Evolutionary conservation across 352 stramenopile genomes (phyloP).

Genomic region (Globisporangium ultimum): DNA sequence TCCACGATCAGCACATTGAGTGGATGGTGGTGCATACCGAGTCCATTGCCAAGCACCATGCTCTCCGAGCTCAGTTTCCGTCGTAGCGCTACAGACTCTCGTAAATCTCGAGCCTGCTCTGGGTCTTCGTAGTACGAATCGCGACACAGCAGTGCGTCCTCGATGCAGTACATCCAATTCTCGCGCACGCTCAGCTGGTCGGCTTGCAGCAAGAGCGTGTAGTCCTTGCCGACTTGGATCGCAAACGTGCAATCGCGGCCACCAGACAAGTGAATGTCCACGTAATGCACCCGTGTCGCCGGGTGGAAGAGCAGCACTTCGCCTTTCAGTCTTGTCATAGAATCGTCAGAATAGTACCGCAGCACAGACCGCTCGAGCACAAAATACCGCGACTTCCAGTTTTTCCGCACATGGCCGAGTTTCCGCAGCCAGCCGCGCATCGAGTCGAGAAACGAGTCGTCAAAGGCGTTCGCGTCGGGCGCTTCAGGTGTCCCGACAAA

Average conservation of each 20-base stretch:
- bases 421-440: slow-evolving; percentile 74
- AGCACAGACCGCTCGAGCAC: slow-evolving; percentile 66
- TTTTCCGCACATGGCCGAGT: slow-evolving; percentile 67
- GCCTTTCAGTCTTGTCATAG: slow-evolving; percentile 51
- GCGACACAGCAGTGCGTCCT: slow-evolving; percentile 68
- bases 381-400: slow-evolving; percentile 78
- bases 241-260: slow-evolving; percentile 59
- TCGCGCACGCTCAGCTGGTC: slow-evolving; percentile 54
- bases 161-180: slow-evolving; percentile 80
- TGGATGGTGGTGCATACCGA: slow-evolving; percentile 23
- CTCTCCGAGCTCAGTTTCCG: slow-evolving; percentile 55
- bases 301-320: slow-evolving; percentile 80
- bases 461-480: slow-evolving; percentile 32
- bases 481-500: not conserved
- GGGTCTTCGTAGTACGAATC: slow-evolving; percentile 58
- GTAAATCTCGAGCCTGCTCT: slow-evolving; percentile 37
- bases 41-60: slow-evolving; percentile 26
- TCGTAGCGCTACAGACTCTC: slow-evolving; percentile 51
- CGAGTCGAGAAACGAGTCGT: slow-evolving; percentile 66
- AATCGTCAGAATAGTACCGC: slow-evolving; percentile 61
- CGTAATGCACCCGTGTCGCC: slow-evolving; percentile 59
- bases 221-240: slow-evolving; percentile 55
- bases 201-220: slow-evolving; percentile 60
- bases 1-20: slow-evolving; percentile 24
- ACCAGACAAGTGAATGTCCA: slow-evolving; percentile 54